Evolutionary conservation across 2,329 filamentous ascomycete species (phyloP).

Genomic region (Pseudogymnoascus sp.): DNA sequence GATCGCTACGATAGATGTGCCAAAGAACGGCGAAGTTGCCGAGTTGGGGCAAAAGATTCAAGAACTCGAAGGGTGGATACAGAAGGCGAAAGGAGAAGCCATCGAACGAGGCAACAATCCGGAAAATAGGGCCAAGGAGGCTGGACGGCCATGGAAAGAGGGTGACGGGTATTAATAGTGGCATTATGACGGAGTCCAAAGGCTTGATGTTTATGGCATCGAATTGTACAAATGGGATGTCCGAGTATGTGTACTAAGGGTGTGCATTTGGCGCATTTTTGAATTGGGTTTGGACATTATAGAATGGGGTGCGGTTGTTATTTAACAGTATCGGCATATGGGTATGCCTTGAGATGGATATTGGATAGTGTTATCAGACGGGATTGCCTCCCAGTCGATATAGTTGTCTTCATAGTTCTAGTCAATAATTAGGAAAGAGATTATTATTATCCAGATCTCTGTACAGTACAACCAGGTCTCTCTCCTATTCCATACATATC

Average conservation of each 20-base stretch:
- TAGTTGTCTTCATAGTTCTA: not conserved
- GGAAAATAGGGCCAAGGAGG: slow-evolving; percentile 12
- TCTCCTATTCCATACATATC: not conserved
- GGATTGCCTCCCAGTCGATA: not conserved
- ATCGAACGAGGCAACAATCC: not conserved
- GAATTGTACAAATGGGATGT: slow-evolving; percentile 8
- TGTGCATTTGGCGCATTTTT: slow-evolving; percentile 6
- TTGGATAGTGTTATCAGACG: not conserved
- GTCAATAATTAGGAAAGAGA: not conserved
- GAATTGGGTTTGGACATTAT: slow-evolving; percentile 4
- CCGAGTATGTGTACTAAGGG: not conserved
- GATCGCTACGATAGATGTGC: not conserved
- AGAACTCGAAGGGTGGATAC: not conserved
- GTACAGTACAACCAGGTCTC: no score
- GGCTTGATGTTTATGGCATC: slow-evolving; percentile 21
- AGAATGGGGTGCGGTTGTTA: slow-evolving; percentile 4
- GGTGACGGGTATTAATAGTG: slow-evolving; percentile 11
- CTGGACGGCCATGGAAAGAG: slow-evolving; percentile 7
- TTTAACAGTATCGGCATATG: not conserved
- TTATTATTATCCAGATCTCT: not conserved
- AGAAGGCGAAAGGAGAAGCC: slow-evolving; percentile 10
- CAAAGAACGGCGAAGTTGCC: not conserved
- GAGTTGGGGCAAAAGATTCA: slow-evolving; percentile 11
- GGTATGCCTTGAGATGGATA: not conserved
- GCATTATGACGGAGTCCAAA: not conserved